Base-by-base conservation (phyloP, 768 basidiomycete species). In the Obba rivulosa region DNA sequence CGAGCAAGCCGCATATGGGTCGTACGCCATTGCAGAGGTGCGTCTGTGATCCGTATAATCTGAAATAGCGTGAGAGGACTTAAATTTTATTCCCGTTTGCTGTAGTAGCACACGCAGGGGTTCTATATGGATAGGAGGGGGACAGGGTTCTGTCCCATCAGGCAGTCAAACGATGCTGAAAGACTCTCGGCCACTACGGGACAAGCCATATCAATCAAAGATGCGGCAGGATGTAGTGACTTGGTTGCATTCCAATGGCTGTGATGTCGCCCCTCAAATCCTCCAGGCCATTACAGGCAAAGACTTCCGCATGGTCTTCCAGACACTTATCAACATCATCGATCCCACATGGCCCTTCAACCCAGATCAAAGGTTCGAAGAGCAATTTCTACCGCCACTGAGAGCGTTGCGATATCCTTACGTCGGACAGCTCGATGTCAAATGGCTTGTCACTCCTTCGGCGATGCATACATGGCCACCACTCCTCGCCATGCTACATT, bases 391-490 rank as follows among this genome's bases (percentile, higher is more conserved):
- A 11, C 76, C 76, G 3, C 74, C 87, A 8, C 63, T 99, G 54
- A 86, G 81, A 61, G 78, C 83, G 5, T 65, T 91, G 34, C 75
- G 78, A 53, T 99, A 97, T 66, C 95, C 96, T 0, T 88, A 83
- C 50, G 75, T 81, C 3, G 76, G 83, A 43, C 76, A 80, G 49
- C 77, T 97, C 16, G 89, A 92, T 56, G 82, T 83, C 44, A 93
- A 89, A 54, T 91, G 89, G 77, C 67, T 98, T 4, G 85, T 85
- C 8, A 85, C 93, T 2, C 88, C 92, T 0, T 94, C 90, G 0
- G 86, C 84, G 46, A 85, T 87, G 72, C 87, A 91, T 66, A 83
- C 86, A n/a, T 98, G 95, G 96, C 90, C 92, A 0, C 73, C 80
- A 18, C 67, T 96, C 21, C 72, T 98, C 14, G 95, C 88, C 18